These are phyloP conservation scores for Auricularia sp. DNA, from an alignment of 768 basidiomycete genomes.

Conservation along the genomic window DNA sequence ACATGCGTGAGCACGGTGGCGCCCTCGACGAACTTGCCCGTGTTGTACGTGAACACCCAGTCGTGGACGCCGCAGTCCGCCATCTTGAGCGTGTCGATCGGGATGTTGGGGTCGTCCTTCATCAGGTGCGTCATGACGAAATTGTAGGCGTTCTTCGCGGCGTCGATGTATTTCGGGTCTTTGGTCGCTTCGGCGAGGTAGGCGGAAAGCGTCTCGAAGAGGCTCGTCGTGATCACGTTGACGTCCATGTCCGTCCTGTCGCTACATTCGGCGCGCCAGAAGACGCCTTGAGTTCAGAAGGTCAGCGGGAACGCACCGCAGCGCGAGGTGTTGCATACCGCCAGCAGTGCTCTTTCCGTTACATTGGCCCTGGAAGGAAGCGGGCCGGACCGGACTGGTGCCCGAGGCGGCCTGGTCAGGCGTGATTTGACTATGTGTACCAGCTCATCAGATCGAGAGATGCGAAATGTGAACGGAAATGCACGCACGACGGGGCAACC, in stretches of 20 bases:
- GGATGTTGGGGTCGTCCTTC: constrained; percentile 30
- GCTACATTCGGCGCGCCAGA: constrained; percentile 38
- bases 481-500: constrained; percentile 34
- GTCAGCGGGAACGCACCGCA: background rate
- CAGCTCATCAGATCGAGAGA: no score
- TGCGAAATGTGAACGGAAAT: background rate
- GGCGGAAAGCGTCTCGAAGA: background rate
- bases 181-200: constrained; percentile 29
- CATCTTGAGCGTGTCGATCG: constrained; percentile 38
- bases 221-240: constrained; percentile 24
- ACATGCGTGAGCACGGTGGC: constrained; percentile 34
- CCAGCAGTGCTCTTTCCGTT: constrained; percentile 44
- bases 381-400: constrained; percentile 30
- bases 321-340: constrained; percentile 13
- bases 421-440: constrained; percentile 30
- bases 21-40: constrained; percentile 44
- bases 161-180: constrained; percentile 34
- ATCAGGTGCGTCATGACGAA: constrained; percentile 38
- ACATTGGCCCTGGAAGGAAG: constrained; percentile 32
- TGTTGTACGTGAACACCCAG: constrained; percentile 47
- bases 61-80: constrained; percentile 36
- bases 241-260: constrained; percentile 39
- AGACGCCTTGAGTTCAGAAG: constrained; percentile 23
- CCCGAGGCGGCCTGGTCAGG: constrained; percentile 28
- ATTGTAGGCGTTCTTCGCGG: constrained; percentile 35